Evolutionary conservation across 371 early-diverging fungal genomes (phyloP), one percentile per base, ranked within the genome.

Genomic region (Circinella minor): DNA sequence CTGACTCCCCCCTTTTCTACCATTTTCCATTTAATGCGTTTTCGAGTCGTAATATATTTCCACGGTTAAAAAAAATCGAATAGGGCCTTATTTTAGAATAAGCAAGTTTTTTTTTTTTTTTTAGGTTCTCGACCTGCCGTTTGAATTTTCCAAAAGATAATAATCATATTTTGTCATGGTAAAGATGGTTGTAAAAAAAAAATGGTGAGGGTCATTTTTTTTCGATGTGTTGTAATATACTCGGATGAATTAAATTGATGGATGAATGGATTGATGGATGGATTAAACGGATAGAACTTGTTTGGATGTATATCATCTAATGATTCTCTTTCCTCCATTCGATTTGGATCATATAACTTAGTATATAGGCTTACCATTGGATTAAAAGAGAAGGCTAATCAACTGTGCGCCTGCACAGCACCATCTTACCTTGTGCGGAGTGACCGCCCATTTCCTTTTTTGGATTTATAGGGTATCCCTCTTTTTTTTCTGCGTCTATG

Each of bases 241-340:
- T 36, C 51, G 54, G 51, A 65, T 65, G 54, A 54, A 65, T 65
- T 48, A 37, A 51, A 9, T 43, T 43, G 36, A 48, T 47, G 15
- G 65, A 51, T 65, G 65, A 49, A 64, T 64, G 64, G 43, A 64
- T 64, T 18, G 18, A 47, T 17, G 43, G 51, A 65, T 65, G 65
- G 65, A 65, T 65, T 48, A 37, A 51, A 34, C 34, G 62, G 60
- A 61, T 61, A 39, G 43, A 61, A 11, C 43, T 11, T 43, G 6
- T 43, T 43, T 43, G 51, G 51, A 51, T 27, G 27, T 27, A 27
- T 27, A 51, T 51, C 51, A n/a, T 43, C 43, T 43, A 9, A 43
- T 27, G 27, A 27, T 27, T 43, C 43, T 43, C 6, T 43, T 43
- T 9, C 43, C 43, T 11, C 11, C 43, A 11, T 43, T 43, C 11